These are phyloP conservation scores for Rhodomyrtus tomentosa DNA, from an alignment of 345 rosid species.

Conservation along the genomic window DNA sequence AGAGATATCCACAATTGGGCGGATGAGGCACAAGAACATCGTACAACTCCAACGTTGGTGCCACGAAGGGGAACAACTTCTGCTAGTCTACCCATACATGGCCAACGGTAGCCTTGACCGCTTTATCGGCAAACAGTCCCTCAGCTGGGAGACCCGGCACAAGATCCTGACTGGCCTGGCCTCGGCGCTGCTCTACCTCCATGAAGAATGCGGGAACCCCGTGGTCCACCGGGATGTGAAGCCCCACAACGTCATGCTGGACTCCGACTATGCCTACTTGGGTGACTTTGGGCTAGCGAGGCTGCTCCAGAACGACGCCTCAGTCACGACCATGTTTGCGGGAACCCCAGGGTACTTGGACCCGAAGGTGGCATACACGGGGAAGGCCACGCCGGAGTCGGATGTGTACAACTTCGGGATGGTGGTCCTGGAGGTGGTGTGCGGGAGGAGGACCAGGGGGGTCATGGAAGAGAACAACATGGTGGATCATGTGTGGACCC, in stretches of 20 bases:
- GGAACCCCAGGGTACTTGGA: conserved; percentile 36
- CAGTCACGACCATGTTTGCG: conserved; percentile 22
- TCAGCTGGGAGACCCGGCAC: conserved; percentile 19
- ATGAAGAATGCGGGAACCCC: conserved; percentile 24
- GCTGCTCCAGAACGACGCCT: conserved; percentile 9
- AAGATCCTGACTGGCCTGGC: conserved; percentile 23
- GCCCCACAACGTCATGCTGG: conserved; percentile 30
- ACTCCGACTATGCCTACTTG: conserved; percentile 15
- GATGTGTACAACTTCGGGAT: conserved; percentile 27
- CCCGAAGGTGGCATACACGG: conserved; percentile 18
- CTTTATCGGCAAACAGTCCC: conserved; percentile 16
- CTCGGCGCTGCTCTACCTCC: conserved; percentile 31
- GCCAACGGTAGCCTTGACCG: conserved; percentile 34
- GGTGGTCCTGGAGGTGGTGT: conserved; percentile 22
- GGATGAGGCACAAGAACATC: conserved; percentile 33
- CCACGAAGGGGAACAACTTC: conserved; percentile 21
- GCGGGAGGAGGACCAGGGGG: conserved; percentile 17
- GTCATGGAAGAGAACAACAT: conserved; percentile 22
- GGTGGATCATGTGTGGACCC: conserved; percentile 22
- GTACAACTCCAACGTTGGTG: conserved; percentile 40
- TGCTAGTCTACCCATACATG: conserved; percentile 34
- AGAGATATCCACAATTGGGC: conserved; percentile 31
- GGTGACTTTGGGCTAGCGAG: conserved; percentile 31
- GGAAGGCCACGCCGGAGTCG: conserved; percentile 15
- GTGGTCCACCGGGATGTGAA: conserved; percentile 30